Conservation (phyloP, 306 rosid species). For the Herpetospermum pedunculosum region DNA sequence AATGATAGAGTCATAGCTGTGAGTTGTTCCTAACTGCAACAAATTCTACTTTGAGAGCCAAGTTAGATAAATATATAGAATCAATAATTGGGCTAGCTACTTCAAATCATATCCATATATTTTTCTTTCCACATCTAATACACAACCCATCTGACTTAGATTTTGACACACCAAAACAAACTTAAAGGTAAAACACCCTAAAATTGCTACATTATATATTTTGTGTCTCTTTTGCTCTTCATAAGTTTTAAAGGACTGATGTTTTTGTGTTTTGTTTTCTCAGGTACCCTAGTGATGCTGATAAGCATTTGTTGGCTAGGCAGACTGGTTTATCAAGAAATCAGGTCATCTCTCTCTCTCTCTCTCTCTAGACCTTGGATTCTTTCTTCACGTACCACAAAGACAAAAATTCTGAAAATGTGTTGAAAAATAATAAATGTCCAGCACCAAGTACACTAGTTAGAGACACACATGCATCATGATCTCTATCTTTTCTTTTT, state of each 20-base stretch:
- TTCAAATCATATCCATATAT: neutral
- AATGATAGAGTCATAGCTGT: neutral
- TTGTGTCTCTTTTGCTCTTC: neutral
- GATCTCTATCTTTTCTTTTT: neutral
- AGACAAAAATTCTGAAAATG: neutral
- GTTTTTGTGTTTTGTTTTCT: neutral
- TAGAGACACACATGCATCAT: neutral
- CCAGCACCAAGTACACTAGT: constrained; percentile 1
- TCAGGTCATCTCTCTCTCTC: neutral
- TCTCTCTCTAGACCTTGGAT: neutral
- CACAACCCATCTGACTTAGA: neutral
- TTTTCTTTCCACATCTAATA: neutral
- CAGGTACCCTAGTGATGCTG: constrained; percentile 20
- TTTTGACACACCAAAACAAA: neutral
- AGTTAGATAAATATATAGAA: neutral
- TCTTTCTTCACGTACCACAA: neutral
- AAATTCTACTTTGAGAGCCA: neutral
- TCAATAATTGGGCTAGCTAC: neutral
- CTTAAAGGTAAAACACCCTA: neutral
- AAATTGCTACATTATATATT: neutral
- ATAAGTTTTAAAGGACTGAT: no score
- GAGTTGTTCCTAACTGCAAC: neutral
- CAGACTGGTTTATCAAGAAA: constrained; percentile 20
- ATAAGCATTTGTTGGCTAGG: constrained; percentile 14
- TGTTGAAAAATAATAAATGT: neutral